A percentile compares a stretch with the other conserved stretches of the same genome.
Evolutionary conservation across 257 asterid species (phyloP).

Genomic region (Solanum habrochaites): DNA sequence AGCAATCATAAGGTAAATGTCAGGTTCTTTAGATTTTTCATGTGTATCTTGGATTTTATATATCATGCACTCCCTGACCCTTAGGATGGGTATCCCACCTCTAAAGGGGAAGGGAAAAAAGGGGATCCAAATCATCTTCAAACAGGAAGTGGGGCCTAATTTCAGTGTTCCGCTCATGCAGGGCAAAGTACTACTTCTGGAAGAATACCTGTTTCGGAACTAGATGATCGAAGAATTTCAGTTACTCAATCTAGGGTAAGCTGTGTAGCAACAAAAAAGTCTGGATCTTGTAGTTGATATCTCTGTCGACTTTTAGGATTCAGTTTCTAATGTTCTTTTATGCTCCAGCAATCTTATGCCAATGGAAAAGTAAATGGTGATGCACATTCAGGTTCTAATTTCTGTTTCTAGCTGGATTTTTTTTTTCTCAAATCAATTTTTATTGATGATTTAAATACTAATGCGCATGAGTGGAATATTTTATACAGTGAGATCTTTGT

Average conservation of each 20-base stretch:
- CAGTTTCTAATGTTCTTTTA: slow-evolving; percentile 6
- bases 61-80: not conserved
- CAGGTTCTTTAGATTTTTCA: not conserved
- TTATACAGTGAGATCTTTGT: slow-evolving; percentile 54
- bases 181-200: slow-evolving; percentile 41
- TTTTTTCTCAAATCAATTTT: not conserved
- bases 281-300: not conserved
- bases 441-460: not conserved
- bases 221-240: slow-evolving; percentile 25
- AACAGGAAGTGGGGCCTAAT: not conserved
- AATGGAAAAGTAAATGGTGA: slow-evolving; percentile 60
- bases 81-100: not conserved
- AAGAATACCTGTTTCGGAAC: slow-evolving; percentile 30
- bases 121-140: not conserved
- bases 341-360: slow-evolving; percentile 58
- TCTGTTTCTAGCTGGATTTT: not conserved
- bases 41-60: not conserved
- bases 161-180: slow-evolving; percentile 4
- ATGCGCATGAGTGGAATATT: not conserved
- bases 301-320: not conserved
- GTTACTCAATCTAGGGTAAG: slow-evolving; percentile 51
- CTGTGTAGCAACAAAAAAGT: not conserved
- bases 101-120: not conserved
- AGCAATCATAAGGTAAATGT: not conserved
- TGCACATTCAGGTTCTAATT: slow-evolving; percentile 46